Percentiles rank a stretch among this genome's conserved stretches.
Evolutionary conservation across 192 early-diverging fungal species (phyloP).

Genomic region (Coemansia sp.): DNA sequence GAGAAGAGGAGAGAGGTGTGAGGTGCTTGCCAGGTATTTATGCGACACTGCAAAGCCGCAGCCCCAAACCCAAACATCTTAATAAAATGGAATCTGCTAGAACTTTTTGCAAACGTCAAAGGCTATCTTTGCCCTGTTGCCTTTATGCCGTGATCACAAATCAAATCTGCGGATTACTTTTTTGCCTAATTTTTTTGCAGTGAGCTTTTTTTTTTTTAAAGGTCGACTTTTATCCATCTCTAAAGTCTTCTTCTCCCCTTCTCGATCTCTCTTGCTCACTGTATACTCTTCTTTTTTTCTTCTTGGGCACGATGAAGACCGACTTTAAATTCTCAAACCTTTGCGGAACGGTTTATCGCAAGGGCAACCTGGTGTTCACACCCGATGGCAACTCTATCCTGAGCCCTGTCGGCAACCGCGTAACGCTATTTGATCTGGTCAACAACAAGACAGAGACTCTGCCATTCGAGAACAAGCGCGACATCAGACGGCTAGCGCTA

Average conservation of each 20-base stretch:
- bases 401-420: conserved; percentile 96
- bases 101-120: not conserved
- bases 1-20: not conserved
- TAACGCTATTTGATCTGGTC: conserved; percentile 94
- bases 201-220: not conserved
- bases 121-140: not conserved
- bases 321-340: conserved; percentile 91
- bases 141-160: not conserved
- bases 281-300: not conserved
- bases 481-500: conserved; percentile 86
- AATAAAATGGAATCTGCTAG: not conserved
- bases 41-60: not conserved
- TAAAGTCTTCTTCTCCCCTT: not conserved
- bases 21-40: not conserved
- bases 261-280: not conserved
- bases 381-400: conserved; percentile 92
- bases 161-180: conserved; percentile 11
- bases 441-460: conserved; percentile 91
- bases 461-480: conserved; percentile 91
- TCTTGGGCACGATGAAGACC: conserved; percentile 54
- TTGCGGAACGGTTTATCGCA: conserved; percentile 95
- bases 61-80: not conserved
- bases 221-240: too few species aligned
- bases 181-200: not conserved
- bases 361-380: conserved; percentile 95